phyloP scores from a whole-genome alignment of 2,329 filamentous ascomycete genomes.

The Trichoderma koningiopsis region DNA sequence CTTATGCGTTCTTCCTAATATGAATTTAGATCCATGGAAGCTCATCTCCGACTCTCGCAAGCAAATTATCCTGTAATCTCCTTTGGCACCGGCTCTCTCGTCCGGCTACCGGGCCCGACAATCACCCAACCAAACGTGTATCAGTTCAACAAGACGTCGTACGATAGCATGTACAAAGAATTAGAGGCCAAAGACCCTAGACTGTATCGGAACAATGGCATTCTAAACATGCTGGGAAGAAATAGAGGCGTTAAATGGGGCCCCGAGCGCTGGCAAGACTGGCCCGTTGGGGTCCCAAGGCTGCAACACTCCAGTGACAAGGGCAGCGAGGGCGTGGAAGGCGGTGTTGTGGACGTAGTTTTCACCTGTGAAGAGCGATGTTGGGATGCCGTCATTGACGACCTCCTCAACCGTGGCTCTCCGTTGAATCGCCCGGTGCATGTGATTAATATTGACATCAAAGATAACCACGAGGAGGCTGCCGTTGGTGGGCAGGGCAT shows the following conservation, averaged over 20 bases:
- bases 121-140: slow-evolving; percentile 97
- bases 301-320: slow-evolving; percentile 74
- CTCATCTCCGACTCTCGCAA: slow-evolving; percentile 87
- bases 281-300: slow-evolving; percentile 83
- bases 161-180: slow-evolving; percentile 92
- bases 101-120: slow-evolving; percentile 86
- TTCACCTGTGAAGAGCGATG: slow-evolving; percentile 98
- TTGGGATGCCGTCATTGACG: slow-evolving; percentile 96
- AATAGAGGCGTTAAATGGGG: slow-evolving; percentile 93
- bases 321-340: slow-evolving; percentile 79
- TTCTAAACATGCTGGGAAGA: slow-evolving; percentile 92
- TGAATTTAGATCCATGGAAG: slow-evolving; percentile 72
- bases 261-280: slow-evolving; percentile 97
- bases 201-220: slow-evolving; percentile 87
- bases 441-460: slow-evolving; percentile 98
- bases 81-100: slow-evolving; percentile 93
- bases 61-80: slow-evolving; percentile 94
- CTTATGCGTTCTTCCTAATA: slow-evolving; percentile 11
- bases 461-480: slow-evolving; percentile 97
- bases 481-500: slow-evolving; percentile 88
- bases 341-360: slow-evolving; percentile 87
- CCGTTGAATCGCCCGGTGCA: slow-evolving; percentile 92
- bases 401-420: slow-evolving; percentile 81
- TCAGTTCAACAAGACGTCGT: slow-evolving; percentile 95
- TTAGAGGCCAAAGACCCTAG: slow-evolving; percentile 81